Evolutionary conservation across 306 rosid genomes (phyloP), one percentile per base, ranked within the genome.

Genomic region (Psophocarpus tetragonolobus): DNA sequence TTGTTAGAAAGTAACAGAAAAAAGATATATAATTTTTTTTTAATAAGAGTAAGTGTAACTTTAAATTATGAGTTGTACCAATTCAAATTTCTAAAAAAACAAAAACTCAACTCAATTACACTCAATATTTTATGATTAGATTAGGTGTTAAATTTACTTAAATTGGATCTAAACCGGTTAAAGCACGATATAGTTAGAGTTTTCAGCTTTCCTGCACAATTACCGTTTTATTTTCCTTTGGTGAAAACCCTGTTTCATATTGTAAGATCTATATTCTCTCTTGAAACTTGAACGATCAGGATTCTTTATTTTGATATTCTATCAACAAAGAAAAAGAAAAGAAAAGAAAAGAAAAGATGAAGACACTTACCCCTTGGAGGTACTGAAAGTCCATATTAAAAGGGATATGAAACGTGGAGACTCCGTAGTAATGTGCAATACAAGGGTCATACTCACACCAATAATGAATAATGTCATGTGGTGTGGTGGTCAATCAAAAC

Each of bases 351-450:
- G 0, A 24, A 56, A 24, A 13, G 0, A 17, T 63, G 0, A 5
- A 26, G 21, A 9, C 15, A 39, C 13, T 76, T 76, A 69, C 23
- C 83, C 74, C 58, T 76, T 27, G 58, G 68, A 0, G 57, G 57
- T 6, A 44, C 26, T 2, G 56, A 80, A 75, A 58, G 74, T 29
- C 5, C 82, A 71, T 21, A 71, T 21, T 63, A 3, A 3, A 14
- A 24, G 20, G 26, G 39, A n/a, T n/a, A n/a, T 21, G 74, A 32
- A 23, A 61, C 50, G 83, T 6, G 80, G 72, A 50, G 77, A 39
- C 15, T 73, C 26, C 74, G 4, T 60, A 0, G n/a, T 68, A 73
- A 5, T 27, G 38, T 30, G 9, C 70, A 36, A 63, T 48, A 64
- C 1, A 36, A 64, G 9, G 48, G 30, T 75, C 79, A n/a, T n/a